Percentiles rank a stretch among this genome's conserved stretches.
These are phyloP conservation scores for Westerdykella sp. DNA, from an alignment of 2,329 filamentous ascomycete genomes.

Conservation along the genomic window DNA sequence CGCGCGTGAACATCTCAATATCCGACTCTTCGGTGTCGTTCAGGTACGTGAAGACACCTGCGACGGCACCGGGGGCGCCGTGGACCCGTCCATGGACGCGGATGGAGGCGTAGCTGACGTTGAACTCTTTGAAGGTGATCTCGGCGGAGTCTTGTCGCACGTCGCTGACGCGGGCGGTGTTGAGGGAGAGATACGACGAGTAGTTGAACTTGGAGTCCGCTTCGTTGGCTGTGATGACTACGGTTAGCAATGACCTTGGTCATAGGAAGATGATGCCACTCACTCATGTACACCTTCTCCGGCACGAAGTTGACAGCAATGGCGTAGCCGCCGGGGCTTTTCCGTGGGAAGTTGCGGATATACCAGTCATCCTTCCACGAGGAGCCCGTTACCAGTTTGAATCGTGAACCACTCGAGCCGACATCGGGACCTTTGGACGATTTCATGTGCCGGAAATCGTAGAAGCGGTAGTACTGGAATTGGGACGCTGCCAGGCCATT, in stretches of 20 bases:
- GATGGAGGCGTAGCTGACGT: slow-evolving; percentile 8
- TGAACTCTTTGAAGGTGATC: slow-evolving; percentile 8
- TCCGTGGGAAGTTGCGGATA: slow-evolving; percentile 3
- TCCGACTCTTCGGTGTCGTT: slow-evolving; percentile 10
- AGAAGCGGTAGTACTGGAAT: slow-evolving; percentile 13
- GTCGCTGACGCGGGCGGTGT: slow-evolving; percentile 3
- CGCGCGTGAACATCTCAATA: slow-evolving; percentile 9
- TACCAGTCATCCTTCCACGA: slow-evolving; percentile 9
- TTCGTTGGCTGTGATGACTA: no score
- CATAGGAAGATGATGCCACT: background rate
- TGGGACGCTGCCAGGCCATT: slow-evolving; percentile 7
- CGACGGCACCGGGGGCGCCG: slow-evolving; percentile 7
- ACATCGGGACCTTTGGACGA: background rate
- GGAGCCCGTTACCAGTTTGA: slow-evolving; percentile 4
- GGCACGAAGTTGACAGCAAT: slow-evolving; percentile 7
- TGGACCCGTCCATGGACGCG: slow-evolving; percentile 8
- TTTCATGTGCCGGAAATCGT: slow-evolving; percentile 9
- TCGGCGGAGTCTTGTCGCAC: slow-evolving; percentile 3
- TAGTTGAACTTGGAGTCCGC: no score
- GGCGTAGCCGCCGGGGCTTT: background rate
- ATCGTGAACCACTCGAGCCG: background rate
- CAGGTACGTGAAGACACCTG: slow-evolving; percentile 11
- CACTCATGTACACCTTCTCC: slow-evolving; percentile 6
- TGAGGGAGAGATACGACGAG: slow-evolving; percentile 3
- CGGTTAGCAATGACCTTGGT: no score